Evolutionary conservation across 1,284 basidiomycete species (phyloP).

Genomic region (Sphagnurus paluster): DNA sequence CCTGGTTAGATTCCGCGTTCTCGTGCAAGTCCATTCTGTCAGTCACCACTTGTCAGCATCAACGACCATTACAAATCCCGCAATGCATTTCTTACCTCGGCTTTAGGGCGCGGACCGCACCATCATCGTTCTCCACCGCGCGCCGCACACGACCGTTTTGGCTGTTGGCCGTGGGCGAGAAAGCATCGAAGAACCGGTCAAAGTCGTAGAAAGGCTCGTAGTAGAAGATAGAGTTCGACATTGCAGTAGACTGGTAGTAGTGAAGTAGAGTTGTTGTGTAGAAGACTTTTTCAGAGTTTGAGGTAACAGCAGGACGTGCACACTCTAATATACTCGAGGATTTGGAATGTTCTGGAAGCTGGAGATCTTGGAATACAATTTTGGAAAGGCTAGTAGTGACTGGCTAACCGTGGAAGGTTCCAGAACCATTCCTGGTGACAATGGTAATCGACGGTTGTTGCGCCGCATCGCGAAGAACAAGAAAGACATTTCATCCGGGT

Average conservation of each 20-base stretch:
- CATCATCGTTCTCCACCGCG: slow-evolving; percentile 10
- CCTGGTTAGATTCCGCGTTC: slow-evolving; percentile 34
- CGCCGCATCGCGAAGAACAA: no score
- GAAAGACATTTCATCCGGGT: no score
- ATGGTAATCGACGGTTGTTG: no score
- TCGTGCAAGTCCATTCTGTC: slow-evolving; percentile 50
- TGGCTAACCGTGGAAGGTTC: not conserved
- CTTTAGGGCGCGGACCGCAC: slow-evolving; percentile 15
- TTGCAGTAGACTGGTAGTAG: not conserved
- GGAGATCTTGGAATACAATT: not conserved
- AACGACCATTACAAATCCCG: not conserved
- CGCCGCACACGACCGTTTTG: not conserved
- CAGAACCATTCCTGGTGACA: no score
- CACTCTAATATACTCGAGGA: not conserved
- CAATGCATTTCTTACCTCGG: slow-evolving; percentile 17
- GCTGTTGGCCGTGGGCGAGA: slow-evolving; percentile 16
- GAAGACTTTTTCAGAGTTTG: no score
- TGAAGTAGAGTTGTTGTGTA: not conserved
- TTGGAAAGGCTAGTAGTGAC: not conserved
- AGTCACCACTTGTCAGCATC: not conserved
- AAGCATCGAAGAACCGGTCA: slow-evolving; percentile 48
- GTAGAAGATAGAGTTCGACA: slow-evolving; percentile 22
- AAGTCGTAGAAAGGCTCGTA: slow-evolving; percentile 48
- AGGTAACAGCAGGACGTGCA: no score
- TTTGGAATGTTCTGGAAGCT: not conserved